Base-by-base conservation (phyloP, 2,329 filamentous ascomycete genomes). In the Trichoderma sp. region DNA sequence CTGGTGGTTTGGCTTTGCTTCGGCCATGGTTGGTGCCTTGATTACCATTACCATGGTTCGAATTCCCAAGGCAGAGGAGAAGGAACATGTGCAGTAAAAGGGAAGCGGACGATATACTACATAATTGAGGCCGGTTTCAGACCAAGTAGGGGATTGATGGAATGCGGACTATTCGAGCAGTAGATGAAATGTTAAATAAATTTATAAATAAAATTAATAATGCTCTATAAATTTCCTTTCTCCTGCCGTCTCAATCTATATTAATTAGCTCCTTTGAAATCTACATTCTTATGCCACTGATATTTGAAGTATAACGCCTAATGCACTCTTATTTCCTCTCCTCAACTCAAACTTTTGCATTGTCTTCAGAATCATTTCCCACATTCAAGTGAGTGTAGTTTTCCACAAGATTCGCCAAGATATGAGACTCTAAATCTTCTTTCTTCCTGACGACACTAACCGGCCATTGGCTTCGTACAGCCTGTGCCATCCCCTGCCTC, bases 391-490 rank as follows among this genome's bases (percentile, higher is more conserved):
- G 33, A 5, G 31, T 47, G 16, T 64, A 64, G 11, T 24, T 64
- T 33, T 64, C 49, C 8, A 64, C 61, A 13, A 64, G 61, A 8
- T 64, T 64, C 6, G 33, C 55, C 60, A 79, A 64, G 0, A 74
- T 69, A 0, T 75, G 71, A 0, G 69, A 67, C 7, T 76, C 71
- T 11, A 73, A 2, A n/a, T 79, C 75, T 24, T 78, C 72, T 31
- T 71, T 72, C 31, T 73, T 76, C 55, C 72, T 76, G 1, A 76
- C 73, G 0, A 78, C 71, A 29, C 72, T 75, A 19, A 79, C 76
- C 3, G 77, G 77, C 76, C 77, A 79, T 57, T 75, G 69, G 19
- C 77, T 79, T 43, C 72, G 57, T 24, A 78, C 72, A 14, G 72
- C 70, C n/a, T 78, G 74, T 29, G 69, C 66, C 70, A 76, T 71